Conservation (phyloP, 768 basidiomycete genomes). For the Tricholoma saponaceum region DNA sequence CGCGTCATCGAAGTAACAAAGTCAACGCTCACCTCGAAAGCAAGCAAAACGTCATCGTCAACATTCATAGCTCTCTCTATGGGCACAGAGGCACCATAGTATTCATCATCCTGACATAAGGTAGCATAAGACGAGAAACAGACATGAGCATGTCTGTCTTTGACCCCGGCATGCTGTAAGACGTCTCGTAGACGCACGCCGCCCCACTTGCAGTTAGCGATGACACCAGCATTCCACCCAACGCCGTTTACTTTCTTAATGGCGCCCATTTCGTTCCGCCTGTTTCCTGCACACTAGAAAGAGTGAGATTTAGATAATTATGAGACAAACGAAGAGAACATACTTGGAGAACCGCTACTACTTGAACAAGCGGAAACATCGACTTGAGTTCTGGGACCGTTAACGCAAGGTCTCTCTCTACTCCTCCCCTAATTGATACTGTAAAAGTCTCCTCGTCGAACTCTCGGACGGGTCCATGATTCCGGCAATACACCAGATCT, state of each 20-base stretch:
- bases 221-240: constrained; percentile 64
- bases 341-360: constrained; percentile 57
- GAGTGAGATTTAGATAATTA: neutral
- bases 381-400: constrained; percentile 37
- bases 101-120: constrained; percentile 55
- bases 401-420: constrained; percentile 27
- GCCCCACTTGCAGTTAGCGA: constrained; percentile 65
- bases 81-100: constrained; percentile 63
- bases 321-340: constrained; percentile 7
- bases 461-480: constrained; percentile 59
- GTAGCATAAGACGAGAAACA: constrained; percentile 60
- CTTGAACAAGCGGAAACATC: constrained; percentile 34
- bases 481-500: constrained; percentile 65
- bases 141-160: constrained; percentile 38
- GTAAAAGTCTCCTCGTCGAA: constrained; percentile 43
- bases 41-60: constrained; percentile 53
- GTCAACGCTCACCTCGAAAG: constrained; percentile 45
- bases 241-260: constrained; percentile 57
- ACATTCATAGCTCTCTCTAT: constrained; percentile 43
- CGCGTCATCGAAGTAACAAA: neutral
- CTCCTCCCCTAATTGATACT: constrained; percentile 33
- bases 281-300: constrained; percentile 59
- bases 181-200: constrained; percentile 58
- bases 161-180: constrained; percentile 41
- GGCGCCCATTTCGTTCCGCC: constrained; percentile 59